Base-by-base conservation (phyloP, 345 rosid species). In the Geranium rotundifolium region DNA sequence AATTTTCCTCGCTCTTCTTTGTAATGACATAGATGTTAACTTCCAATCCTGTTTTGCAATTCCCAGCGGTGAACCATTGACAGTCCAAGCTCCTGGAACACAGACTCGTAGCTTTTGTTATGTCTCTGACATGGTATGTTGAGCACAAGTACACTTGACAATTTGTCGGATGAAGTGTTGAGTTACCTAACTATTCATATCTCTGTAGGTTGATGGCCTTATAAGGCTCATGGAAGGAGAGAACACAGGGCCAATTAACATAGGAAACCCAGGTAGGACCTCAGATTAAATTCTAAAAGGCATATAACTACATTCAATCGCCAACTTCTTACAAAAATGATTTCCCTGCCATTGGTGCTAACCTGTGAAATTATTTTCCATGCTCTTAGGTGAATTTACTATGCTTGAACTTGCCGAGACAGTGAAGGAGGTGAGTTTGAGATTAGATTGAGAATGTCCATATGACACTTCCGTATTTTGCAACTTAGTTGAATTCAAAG, bases 71-170 rank as follows among this genome's bases (percentile, higher is more conserved):
- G 99, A 93, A 63, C 73, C 90, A n/a, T 76, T 93, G 87, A 93
- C 99, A 7, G 96, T 93, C 56, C 99, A 93, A 77, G 72, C 79
- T 69, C 99, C 99, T 1, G 99, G 99, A 71, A 84, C 95, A 10
- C 99, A 93, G 66, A 93, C 97, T 19, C 97, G 99, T 64, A 93
- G 99, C 65, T 93, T 93, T 81, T 93, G 99, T 69, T 93, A 79
- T 63, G 96, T 93, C 29, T 86, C 97, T 64, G 99, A 93, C 80
- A 84, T 93, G 96, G 99, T 87, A 75, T 4, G 76, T 23, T 31
- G 30, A 16, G n/a, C n/a, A n/a, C n/a, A n/a, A n/a, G n/a, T n/a
- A n/a, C n/a, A n/a, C n/a, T n/a, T n/a, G n/a, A n/a, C n/a, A 39
- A 31, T 18, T 16, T 5, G 54, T 29, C 17, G 37, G 4, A 4